Conservation (phyloP, 495 filamentous ascomycete species). For the Paragyromitra xinjiangensis region DNA sequence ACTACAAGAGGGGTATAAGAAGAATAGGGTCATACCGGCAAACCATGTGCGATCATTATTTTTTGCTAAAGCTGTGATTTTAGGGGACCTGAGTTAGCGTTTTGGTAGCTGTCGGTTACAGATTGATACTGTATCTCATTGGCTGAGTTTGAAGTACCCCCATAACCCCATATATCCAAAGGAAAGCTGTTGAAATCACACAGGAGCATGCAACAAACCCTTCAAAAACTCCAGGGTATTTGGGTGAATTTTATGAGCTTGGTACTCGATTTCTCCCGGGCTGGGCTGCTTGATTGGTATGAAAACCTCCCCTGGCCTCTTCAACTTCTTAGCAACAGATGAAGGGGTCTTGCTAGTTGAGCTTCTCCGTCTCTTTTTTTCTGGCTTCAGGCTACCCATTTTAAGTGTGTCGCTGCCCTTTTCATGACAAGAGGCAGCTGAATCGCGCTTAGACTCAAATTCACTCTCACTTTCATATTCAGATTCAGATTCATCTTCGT, state of each 20-base stretch:
- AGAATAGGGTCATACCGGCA: slow-evolving; percentile 40
- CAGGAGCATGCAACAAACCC: slow-evolving; percentile 31
- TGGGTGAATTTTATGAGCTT: slow-evolving; percentile 48
- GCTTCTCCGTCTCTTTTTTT: slow-evolving; percentile 28
- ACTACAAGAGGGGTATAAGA: not conserved
- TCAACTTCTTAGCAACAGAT: slow-evolving; percentile 20
- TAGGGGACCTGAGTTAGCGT: slow-evolving; percentile 12
- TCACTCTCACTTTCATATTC: not conserved
- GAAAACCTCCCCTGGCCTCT: slow-evolving; percentile 34
- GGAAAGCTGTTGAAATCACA: slow-evolving; percentile 3
- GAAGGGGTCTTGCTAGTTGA: slow-evolving; percentile 16
- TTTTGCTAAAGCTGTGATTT: slow-evolving; percentile 38
- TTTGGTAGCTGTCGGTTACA: not conserved
- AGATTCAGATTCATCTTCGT: not conserved
- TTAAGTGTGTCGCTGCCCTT: not conserved
- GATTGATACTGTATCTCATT: slow-evolving; percentile 1
- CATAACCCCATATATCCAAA: not conserved
- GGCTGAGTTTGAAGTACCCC: slow-evolving; percentile 6
- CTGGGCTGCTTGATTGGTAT: slow-evolving; percentile 46
- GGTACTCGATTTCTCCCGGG: slow-evolving; percentile 39
- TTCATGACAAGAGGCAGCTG: not conserved
- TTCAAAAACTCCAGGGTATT: slow-evolving; percentile 52
- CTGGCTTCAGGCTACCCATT: slow-evolving; percentile 2
- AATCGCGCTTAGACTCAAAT: not conserved
- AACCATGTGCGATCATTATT: slow-evolving; percentile 54